phyloP scores from a whole-genome alignment of 495 filamentous ascomycete species.

The Lindgomyces ingoldianus region DNA sequence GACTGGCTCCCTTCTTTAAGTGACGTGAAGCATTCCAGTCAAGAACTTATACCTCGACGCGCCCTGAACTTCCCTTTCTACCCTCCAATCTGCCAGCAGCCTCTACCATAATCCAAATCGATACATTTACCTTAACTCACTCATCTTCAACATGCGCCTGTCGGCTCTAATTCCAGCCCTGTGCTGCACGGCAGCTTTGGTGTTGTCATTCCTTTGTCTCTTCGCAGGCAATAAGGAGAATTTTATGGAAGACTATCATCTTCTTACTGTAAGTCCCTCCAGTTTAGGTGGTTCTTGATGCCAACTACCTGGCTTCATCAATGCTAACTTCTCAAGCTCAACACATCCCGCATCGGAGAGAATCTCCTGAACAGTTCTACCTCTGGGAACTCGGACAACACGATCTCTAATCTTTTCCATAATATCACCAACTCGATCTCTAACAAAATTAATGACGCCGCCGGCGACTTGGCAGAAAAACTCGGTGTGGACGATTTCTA shows the following conservation, averaged over 20 bases:
- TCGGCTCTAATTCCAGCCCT: conserved; percentile 49
- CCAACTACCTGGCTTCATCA: too few relatives aligned
- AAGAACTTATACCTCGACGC: conserved; percentile 7
- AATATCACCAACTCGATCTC: conserved; percentile 45
- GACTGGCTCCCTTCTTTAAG: conserved; percentile 5
- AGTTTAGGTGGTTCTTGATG: too few relatives aligned
- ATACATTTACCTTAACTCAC: too few relatives aligned
- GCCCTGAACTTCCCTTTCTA: too few relatives aligned
- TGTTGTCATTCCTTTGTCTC: conserved; percentile 68
- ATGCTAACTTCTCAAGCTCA: too few relatives aligned
- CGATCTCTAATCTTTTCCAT: conserved; percentile 30
- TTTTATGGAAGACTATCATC: conserved; percentile 63
- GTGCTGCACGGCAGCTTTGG: conserved; percentile 60
- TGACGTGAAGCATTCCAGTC: conserved; percentile 22
- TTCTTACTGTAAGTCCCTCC: conserved; percentile 61
- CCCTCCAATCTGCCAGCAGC: too few relatives aligned
- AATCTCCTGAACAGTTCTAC: conserved; percentile 47
- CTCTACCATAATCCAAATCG: too few relatives aligned
- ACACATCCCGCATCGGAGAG: conserved; percentile 63
- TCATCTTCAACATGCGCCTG: conserved; percentile 39
- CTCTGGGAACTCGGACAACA: conserved; percentile 23
- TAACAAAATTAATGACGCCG: conserved; percentile 47
- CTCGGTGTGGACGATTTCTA: conserved; percentile 73
- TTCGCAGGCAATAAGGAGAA: conserved; percentile 65
- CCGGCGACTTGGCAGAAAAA: conserved; percentile 50